Evolutionary conservation across 176 grass and related monocot genomes (phyloP).

Genomic region (Raddia guianensis): DNA sequence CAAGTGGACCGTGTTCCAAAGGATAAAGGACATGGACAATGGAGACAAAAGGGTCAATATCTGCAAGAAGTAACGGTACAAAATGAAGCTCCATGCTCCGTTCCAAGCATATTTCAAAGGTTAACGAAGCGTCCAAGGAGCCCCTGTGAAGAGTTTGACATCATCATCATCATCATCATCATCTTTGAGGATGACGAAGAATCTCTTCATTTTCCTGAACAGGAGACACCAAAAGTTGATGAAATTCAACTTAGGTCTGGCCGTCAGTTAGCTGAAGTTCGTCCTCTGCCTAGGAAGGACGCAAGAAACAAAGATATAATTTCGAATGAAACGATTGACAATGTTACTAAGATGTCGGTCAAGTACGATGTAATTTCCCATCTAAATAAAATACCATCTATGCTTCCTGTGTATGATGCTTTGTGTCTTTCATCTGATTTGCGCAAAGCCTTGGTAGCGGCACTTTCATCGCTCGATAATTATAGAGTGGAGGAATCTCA

Average conservation of each 20-base stretch:
- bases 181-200: neutral
- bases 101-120: too few relatives aligned
- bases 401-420: neutral
- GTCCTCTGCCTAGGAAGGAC: neutral
- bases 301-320: too few relatives aligned
- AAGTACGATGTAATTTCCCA: too few relatives aligned
- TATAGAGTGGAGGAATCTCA: neutral
- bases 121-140: too few relatives aligned
- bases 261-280: neutral
- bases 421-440: too few relatives aligned
- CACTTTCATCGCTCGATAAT: neutral
- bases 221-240: neutral
- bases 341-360: too few relatives aligned
- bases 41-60: too few relatives aligned
- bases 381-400: neutral
- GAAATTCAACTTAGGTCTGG: constrained; percentile 10
- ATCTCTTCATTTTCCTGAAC: neutral
- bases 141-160: accelerated
- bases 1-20: neutral
- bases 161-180: neutral
- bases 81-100: too few relatives aligned
- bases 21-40: too few relatives aligned
- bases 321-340: too few relatives aligned
- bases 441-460: neutral
- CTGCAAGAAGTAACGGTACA: too few relatives aligned